Evolutionary conservation across 2,329 filamentous ascomycete genomes (phyloP), one percentile per base, ranked within the genome.

Genomic region (Acarospora socialis): DNA sequence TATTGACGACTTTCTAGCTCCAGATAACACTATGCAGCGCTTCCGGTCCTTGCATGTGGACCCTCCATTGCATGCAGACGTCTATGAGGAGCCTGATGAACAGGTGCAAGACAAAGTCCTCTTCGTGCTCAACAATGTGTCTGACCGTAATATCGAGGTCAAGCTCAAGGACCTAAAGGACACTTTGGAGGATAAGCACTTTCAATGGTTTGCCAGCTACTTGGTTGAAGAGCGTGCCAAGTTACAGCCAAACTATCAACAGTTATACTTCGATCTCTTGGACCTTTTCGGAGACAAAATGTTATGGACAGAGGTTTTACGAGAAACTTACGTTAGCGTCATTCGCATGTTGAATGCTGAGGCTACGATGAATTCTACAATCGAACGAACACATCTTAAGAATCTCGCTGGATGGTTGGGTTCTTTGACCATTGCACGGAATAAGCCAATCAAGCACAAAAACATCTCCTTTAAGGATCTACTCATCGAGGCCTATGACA

Each of bases 401-500:
- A 94, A 93, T 49, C 67, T 98, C 9, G 90, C 83, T 38, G 76
- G 74, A 22, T 98, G 92, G 92, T 72, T 98, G 23, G 90, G 90
- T 7, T 81, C 87, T 12, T 56, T 98, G 46, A 98, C 90, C 1
- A 73, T 98, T 34, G 90, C 90, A 16, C 77, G 87, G 32, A 81
- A 98, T 51, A 87, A 87, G 50, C 90, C 90, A 0, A 92, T 98
- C 59, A 86, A 87, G 49, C 86, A 94, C 53, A 84, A 79, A 49
- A 93, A 95, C 50, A 86, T 98, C 39, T 92, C 87, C 2, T 95
- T 98, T 67, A 92, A 92, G 55, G 83, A 95, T 48, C 66, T 98
- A 4, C 68, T 98, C 4, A 77, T 94, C 26, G 90, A 98, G 56
- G 90, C 82, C 1, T 86, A 87, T 43, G 84, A 95, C 46, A 90